A percentile compares a stretch with the other conserved stretches of the same genome.
These are phyloP conservation scores for Didymella arachidicola DNA, from an alignment of 2,329 filamentous ascomycete species.

Conservation along the genomic window DNA sequence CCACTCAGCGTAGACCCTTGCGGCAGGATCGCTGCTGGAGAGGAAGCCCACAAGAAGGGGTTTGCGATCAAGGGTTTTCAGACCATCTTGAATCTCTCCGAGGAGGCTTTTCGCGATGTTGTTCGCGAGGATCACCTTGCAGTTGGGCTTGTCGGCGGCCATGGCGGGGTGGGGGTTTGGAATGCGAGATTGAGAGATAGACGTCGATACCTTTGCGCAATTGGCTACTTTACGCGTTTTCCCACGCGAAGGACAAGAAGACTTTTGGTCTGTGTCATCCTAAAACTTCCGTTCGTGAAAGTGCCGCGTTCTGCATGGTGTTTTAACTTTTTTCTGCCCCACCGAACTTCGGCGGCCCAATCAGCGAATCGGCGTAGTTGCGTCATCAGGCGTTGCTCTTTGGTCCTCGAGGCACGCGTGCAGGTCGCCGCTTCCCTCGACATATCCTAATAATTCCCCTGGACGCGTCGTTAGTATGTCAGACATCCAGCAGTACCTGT, in stretches of 20 bases:
- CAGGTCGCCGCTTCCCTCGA: constrained; percentile 11
- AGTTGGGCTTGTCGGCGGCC: constrained; percentile 60
- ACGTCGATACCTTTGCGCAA: background rate
- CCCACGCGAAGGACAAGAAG: constrained; percentile 18
- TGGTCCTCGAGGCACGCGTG: constrained; percentile 24
- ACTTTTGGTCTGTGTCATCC: constrained; percentile 22
- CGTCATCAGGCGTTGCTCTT: constrained; percentile 28
- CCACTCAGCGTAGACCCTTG: constrained; percentile 94
- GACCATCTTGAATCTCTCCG: constrained; percentile 76
- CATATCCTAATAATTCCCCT: constrained; percentile 5
- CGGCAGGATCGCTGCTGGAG: constrained; percentile 89
- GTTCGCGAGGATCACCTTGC: constrained; percentile 91
- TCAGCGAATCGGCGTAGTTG: constrained; percentile 25
- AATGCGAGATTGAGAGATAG: constrained; percentile 3
- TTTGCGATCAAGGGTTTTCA: constrained; percentile 73
- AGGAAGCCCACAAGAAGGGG: constrained; percentile 90
- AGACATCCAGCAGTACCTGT: constrained; percentile 61
- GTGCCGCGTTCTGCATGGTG: constrained; percentile 19
- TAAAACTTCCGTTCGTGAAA: constrained; percentile 19
- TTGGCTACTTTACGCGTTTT: constrained; percentile 20
- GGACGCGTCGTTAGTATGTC: constrained; percentile 53
- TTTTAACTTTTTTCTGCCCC: constrained; percentile 26
- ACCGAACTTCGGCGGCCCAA: constrained; percentile 18
- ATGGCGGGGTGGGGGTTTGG: constrained; percentile 33
- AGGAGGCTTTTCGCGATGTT: constrained; percentile 85